phyloP scores from a whole-genome alignment of 192 early-diverging fungal genomes.

The Coemansia sp. region DNA sequence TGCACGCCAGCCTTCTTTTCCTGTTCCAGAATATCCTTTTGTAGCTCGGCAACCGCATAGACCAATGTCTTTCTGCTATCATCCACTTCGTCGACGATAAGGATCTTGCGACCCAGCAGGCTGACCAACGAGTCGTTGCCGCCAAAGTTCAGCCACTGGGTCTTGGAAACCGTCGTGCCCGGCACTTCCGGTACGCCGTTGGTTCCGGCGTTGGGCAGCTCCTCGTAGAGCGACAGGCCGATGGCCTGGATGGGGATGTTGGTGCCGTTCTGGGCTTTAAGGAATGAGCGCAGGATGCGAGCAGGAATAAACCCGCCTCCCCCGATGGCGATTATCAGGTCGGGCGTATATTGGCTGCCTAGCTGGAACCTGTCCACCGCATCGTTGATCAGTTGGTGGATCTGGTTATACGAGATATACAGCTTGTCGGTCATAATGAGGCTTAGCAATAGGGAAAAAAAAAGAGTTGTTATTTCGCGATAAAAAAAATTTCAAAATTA shows the following conservation, averaged over 20 bases:
- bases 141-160: slow-evolving; percentile 79
- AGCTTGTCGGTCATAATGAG: slow-evolving; percentile 52
- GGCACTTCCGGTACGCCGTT: slow-evolving; percentile 43
- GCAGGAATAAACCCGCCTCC: slow-evolving; percentile 79
- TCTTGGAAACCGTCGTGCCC: slow-evolving; percentile 69
- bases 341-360: slow-evolving; percentile 65
- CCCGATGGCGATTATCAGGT: slow-evolving; percentile 74
- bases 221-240: slow-evolving; percentile 73
- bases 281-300: slow-evolving; percentile 70
- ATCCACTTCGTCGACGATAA: slow-evolving; percentile 80
- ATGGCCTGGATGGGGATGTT: slow-evolving; percentile 80
- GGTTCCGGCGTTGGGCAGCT: slow-evolving; percentile 51
- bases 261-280: slow-evolving; percentile 62
- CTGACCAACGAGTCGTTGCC: slow-evolving; percentile 59
- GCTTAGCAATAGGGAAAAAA: background rate
- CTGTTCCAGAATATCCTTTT: slow-evolving; percentile 64
- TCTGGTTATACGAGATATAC: slow-evolving; percentile 65
- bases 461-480: background rate
- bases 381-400: slow-evolving; percentile 58
- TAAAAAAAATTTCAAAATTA: slow-evolving; percentile 1
- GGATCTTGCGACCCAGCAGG: slow-evolving; percentile 65
- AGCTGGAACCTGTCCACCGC: slow-evolving; percentile 58
- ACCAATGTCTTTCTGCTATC: slow-evolving; percentile 71
- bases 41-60: slow-evolving; percentile 69
- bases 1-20: slow-evolving; percentile 40